These are phyloP conservation scores for Tuctoria greenei DNA, from an alignment of 176 grass and related monocot genomes.

Conservation along the genomic window DNA sequence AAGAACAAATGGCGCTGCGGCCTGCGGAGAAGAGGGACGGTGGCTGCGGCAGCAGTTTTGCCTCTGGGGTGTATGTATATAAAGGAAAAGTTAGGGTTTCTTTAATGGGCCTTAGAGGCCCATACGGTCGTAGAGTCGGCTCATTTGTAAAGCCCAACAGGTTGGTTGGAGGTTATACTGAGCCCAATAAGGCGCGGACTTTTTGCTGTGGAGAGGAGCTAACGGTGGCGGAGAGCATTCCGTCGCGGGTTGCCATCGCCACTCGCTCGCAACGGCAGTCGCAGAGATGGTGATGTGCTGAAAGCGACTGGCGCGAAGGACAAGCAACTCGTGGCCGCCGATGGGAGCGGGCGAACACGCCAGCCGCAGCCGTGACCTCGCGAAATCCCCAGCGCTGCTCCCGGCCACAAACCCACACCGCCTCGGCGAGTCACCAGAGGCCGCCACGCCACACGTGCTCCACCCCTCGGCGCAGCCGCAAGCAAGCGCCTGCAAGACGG, in stretches of 20 bases:
- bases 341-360: slow-evolving; percentile 10
- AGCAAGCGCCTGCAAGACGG: background rate
- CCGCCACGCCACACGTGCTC: slow-evolving; percentile 9
- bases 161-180: background rate
- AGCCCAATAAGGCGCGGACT: background rate
- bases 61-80: background rate
- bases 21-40: background rate
- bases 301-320: slow-evolving; percentile 21
- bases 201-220: no score
- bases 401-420: slow-evolving; percentile 39
- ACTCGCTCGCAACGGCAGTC: background rate
- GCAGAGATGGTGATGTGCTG: background rate
- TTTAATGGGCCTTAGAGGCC: background rate
- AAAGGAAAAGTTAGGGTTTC: slow-evolving; percentile 43
- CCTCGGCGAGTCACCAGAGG: background rate
- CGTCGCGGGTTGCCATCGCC: background rate
- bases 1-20: background rate
- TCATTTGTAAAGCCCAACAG: background rate
- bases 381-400: slow-evolving; percentile 29
- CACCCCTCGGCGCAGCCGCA: background rate
- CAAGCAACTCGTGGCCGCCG: slow-evolving; percentile 16
- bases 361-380: no score
- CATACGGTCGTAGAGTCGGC: background rate
- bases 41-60: background rate
- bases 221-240: background rate